Evolutionary conservation across 768 basidiomycete genomes (phyloP).

Genomic region (Leccinum aurantiacum): DNA sequence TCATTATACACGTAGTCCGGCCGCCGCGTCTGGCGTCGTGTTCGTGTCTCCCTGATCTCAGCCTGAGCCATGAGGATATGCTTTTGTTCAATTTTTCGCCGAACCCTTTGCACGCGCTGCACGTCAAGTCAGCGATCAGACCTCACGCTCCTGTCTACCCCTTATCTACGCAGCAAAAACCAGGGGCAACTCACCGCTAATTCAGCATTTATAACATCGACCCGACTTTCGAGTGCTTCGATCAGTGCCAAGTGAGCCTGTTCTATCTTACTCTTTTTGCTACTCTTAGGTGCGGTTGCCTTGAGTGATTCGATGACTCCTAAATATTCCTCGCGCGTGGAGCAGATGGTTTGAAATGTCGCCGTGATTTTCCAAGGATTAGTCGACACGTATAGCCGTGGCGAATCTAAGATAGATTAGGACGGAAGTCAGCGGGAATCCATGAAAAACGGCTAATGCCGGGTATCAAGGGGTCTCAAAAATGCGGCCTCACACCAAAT

Average conservation of each 20-base stretch:
- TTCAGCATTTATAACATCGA: conserved; percentile 69
- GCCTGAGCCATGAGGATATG: conserved; percentile 67
- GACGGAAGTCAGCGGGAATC: conserved; percentile 34
- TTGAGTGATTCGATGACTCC: conserved; percentile 62
- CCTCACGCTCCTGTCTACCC: conserved; percentile 16
- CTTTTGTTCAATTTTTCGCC: conserved; percentile 69
- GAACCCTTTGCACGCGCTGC: conserved; percentile 70
- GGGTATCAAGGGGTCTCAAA: conserved; percentile 43
- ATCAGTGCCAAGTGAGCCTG: conserved; percentile 61
- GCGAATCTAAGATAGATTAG: conserved; percentile 63
- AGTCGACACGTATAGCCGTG: conserved; percentile 78
- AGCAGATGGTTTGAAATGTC: conserved; percentile 69
- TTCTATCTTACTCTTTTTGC: conserved; percentile 59
- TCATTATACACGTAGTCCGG: conserved; percentile 83
- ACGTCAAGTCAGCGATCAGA: conserved; percentile 25
- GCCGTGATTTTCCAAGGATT: conserved; percentile 90
- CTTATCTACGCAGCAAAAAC: conserved; percentile 11
- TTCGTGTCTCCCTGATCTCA: conserved; percentile 77
- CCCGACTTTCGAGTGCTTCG: conserved; percentile 57
- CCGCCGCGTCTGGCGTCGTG: conserved; percentile 66
- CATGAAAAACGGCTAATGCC: conserved; percentile 37
- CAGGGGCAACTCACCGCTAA: conserved; percentile 54
- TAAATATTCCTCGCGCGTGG: conserved; percentile 74
- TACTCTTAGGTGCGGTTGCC: conserved; percentile 43
- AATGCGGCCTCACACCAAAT: conserved; percentile 58